phyloP scores from a whole-genome alignment of 2,329 filamentous ascomycete genomes.

The Bipolaris victoriae region DNA sequence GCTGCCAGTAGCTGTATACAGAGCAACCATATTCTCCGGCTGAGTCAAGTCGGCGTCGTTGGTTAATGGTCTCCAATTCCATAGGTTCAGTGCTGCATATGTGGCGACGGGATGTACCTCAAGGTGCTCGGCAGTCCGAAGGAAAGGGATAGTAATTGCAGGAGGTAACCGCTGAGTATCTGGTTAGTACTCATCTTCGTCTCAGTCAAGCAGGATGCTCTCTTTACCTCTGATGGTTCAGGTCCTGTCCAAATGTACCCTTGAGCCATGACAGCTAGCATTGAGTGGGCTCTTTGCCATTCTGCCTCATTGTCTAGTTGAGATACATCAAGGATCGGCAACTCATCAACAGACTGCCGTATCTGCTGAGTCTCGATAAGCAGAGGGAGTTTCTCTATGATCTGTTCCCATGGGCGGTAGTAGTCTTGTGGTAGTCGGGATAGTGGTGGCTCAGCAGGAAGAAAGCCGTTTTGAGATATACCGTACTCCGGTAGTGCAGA shows the following conservation, averaged over 20 bases:
- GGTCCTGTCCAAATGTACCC: slow-evolving; percentile 82
- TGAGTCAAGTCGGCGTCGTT: slow-evolving; percentile 31
- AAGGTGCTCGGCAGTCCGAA: slow-evolving; percentile 37
- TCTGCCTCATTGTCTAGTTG: slow-evolving; percentile 78
- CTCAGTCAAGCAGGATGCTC: not conserved
- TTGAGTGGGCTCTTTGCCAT: slow-evolving; percentile 79
- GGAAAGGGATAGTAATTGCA: slow-evolving; percentile 39
- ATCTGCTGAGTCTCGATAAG: slow-evolving; percentile 77
- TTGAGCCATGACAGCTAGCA: slow-evolving; percentile 75
- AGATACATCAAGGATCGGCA: slow-evolving; percentile 76
- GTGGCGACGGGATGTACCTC: slow-evolving; percentile 45
- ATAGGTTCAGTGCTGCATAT: slow-evolving; percentile 44
- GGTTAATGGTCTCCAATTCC: slow-evolving; percentile 41
- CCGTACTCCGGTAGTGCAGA: slow-evolving; percentile 71
- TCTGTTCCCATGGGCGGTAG: slow-evolving; percentile 86
- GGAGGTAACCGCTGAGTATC: slow-evolving; percentile 36
- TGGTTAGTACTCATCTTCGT: slow-evolving; percentile 13
- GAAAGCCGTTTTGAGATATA: slow-evolving; percentile 78
- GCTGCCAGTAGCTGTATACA: slow-evolving; percentile 42
- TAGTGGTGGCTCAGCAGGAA: slow-evolving; percentile 75
- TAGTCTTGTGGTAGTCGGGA: slow-evolving; percentile 77
- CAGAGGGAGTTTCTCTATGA: slow-evolving; percentile 75
- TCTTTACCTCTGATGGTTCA: slow-evolving; percentile 67
- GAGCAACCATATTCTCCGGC: slow-evolving; percentile 38
- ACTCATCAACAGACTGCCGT: slow-evolving; percentile 70